Percentiles rank a stretch among this genome's conserved stretches.
phyloP scores from a whole-genome alignment of 176 grass and related monocot genomes.

The Triticum timopheevii region DNA sequence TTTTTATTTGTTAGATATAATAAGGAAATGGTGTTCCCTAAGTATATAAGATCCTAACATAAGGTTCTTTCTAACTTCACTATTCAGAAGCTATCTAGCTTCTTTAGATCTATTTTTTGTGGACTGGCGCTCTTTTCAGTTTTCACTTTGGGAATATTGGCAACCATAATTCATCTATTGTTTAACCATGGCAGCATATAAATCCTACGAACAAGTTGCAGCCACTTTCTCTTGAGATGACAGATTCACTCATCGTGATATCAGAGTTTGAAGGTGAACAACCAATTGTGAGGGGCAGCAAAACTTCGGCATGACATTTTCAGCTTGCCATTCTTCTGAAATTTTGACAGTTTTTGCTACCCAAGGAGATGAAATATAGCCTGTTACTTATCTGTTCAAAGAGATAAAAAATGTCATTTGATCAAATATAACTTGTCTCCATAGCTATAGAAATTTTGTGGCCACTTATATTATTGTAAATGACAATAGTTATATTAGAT shows the following conservation, averaged over 20 bases:
- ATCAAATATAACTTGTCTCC: background rate
- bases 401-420: conserved; percentile 8
- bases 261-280: conserved; percentile 88
- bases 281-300: conserved; percentile 14
- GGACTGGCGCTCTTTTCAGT: conserved; percentile 8
- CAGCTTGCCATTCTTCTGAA: background rate
- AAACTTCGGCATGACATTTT: conserved; percentile 23
- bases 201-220: conserved; percentile 85
- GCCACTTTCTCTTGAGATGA: conserved; percentile 70
- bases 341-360: background rate
- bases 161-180: conserved; percentile 19
- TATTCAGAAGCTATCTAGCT: conserved; percentile 5
- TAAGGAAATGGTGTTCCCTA: conserved; percentile 1
- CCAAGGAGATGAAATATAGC: conserved; percentile 16
- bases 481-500: background rate
- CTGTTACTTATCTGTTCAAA: conserved; percentile 7
- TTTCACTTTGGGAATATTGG: conserved; percentile 1
- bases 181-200: conserved; percentile 60
- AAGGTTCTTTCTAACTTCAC: background rate
- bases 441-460: conserved; percentile 13
- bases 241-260: conserved; percentile 85
- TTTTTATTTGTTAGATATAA: conserved; percentile 15
- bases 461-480: background rate
- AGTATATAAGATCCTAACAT: background rate
- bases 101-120: conserved; percentile 16